Evolutionary conservation across 345 rosid genomes (phyloP).

Genomic region (Hibiscus mutabilis): DNA sequence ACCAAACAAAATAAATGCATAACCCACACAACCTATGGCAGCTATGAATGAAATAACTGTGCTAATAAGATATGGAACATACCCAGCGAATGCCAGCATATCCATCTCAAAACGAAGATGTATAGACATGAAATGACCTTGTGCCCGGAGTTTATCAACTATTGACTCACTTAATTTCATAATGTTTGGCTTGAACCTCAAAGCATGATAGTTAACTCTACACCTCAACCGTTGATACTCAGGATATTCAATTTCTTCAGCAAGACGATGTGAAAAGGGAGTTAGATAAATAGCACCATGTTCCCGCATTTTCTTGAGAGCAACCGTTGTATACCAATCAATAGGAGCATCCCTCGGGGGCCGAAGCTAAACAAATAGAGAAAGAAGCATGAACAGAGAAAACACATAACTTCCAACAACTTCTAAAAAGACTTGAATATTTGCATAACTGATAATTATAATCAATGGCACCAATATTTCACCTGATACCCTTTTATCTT

Average conservation of each 20-base stretch:
- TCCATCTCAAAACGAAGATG: conserved; percentile 99
- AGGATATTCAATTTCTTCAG: conserved; percentile 85
- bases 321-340: conserved; percentile 80
- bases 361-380: conserved; percentile 43
- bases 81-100: conserved; percentile 99
- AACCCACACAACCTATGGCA: background rate
- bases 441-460: background rate
- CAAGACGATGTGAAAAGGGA: conserved; percentile 96
- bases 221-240: conserved; percentile 96
- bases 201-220: conserved; percentile 97
- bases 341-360: conserved; percentile 95
- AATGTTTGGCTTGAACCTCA: conserved; percentile 87
- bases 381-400: conserved; percentile 4
- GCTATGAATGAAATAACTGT: conserved; percentile 3
- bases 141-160: conserved; percentile 87
- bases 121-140: conserved; percentile 99
- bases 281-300: conserved; percentile 92
- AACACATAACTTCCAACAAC: background rate
- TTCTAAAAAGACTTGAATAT: background rate
- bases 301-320: conserved; percentile 82
- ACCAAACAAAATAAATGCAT: background rate
- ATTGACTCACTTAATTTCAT: conserved; percentile 86
- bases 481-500: conserved; percentile 95
- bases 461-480: background rate
- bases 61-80: conserved; percentile 21